These are phyloP conservation scores for Chrysoporthe austroafricana DNA, from an alignment of 2,329 filamentous ascomycete species.

Conservation along the genomic window DNA sequence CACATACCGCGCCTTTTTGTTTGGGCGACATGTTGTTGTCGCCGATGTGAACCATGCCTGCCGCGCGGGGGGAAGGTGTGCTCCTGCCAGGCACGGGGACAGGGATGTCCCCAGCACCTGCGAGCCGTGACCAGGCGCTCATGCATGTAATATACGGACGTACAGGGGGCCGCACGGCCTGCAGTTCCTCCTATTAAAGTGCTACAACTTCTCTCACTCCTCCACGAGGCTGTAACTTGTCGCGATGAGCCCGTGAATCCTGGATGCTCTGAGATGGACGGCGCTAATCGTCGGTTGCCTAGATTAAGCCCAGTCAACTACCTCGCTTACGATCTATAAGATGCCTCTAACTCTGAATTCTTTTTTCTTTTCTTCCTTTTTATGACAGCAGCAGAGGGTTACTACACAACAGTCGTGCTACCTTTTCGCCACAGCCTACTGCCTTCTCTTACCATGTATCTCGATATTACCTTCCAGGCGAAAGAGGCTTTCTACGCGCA, in stretches of 20 bases:
- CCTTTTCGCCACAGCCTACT: neutral
- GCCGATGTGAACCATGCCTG: neutral
- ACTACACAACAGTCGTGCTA: neutral
- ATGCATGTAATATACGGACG: neutral
- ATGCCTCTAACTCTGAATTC: neutral
- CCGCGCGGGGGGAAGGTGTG: neutral
- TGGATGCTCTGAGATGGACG: no score
- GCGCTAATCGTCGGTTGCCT: neutral
- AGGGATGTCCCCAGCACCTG: neutral
- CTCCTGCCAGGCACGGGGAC: neutral
- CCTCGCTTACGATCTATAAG: neutral
- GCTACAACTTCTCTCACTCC: neutral
- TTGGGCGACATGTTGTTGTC: neutral
- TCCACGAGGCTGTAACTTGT: neutral
- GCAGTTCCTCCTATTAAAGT: neutral
- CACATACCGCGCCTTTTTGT: neutral
- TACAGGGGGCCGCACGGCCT: neutral
- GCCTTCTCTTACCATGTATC: neutral
- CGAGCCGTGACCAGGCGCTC: neutral
- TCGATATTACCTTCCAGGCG: constrained; percentile 38
- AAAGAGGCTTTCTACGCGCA: constrained; percentile 53
- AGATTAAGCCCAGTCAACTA: no score
- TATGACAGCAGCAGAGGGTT: neutral
- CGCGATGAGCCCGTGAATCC: neutral
- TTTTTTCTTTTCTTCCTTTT: neutral